phyloP scores from a whole-genome alignment of 1,139 yeast species.

The Saccharomycopsis crataegensis region DNA sequence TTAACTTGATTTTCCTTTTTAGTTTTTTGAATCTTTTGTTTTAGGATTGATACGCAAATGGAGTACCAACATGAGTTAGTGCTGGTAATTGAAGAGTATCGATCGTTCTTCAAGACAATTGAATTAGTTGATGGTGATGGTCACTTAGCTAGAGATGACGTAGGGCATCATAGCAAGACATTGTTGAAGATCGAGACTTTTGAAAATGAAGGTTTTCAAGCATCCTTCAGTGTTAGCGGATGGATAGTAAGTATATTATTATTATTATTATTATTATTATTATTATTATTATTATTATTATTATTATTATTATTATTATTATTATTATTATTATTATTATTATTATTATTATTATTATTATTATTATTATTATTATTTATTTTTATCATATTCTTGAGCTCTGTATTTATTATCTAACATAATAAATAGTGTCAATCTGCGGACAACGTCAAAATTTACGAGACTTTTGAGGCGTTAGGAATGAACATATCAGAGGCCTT shows the following conservation, averaged over 20 bases:
- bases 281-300: not conserved
- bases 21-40: not conserved
- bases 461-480: conserved; percentile 41
- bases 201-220: not conserved
- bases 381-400: too few relatives aligned
- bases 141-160: too few relatives aligned
- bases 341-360: not conserved
- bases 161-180: too few relatives aligned
- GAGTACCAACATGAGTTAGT: not conserved
- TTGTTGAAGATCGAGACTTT: not conserved
- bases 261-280: not conserved
- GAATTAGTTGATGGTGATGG: too few relatives aligned
- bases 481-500: conserved; percentile 35
- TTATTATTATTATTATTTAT: conserved; percentile 21
- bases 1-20: too few relatives aligned
- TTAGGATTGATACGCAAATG: not conserved
- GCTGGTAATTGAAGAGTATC: not conserved
- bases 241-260: not conserved
- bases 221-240: not conserved
- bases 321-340: not conserved
- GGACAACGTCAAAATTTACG: conserved; percentile 25
- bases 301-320: not conserved
- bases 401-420: too few relatives aligned
- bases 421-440: not conserved
- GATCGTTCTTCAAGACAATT: not conserved